Percentiles rank a stretch among this genome's conserved stretches.
Conservation (phyloP, 306 rosid genomes). For the Ziziphus jujuba region DNA sequence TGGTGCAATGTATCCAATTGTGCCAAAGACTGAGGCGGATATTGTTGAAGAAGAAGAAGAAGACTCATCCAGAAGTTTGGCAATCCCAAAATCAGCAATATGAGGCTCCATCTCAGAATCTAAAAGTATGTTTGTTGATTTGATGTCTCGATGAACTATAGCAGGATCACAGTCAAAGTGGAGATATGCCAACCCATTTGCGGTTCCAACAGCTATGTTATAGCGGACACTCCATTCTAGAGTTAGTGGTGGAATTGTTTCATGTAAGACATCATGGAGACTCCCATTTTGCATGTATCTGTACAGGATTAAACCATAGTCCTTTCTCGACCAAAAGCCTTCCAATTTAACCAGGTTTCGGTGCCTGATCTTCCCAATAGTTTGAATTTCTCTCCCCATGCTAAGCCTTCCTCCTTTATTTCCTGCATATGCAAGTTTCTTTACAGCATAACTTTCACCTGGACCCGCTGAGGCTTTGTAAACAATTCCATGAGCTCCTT, state of each 20-base stretch:
- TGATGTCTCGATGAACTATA: slow-evolving; percentile 83
- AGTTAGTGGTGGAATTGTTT: slow-evolving; percentile 38
- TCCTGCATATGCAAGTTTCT: slow-evolving; percentile 56
- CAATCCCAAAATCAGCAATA: slow-evolving; percentile 82
- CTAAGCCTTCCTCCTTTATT: slow-evolving; percentile 44
- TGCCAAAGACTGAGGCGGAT: slow-evolving; percentile 55
- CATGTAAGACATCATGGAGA: slow-evolving; percentile 74
- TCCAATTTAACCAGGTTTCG: slow-evolving; percentile 69
- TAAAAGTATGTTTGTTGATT: slow-evolving; percentile 74
- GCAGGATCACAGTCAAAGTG: slow-evolving; percentile 79
- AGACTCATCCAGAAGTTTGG: slow-evolving; percentile 71
- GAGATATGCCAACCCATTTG: slow-evolving; percentile 77
- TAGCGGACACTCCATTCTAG: slow-evolving; percentile 67
- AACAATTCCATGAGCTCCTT: slow-evolving; percentile 88
- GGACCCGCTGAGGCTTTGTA: slow-evolving; percentile 58
- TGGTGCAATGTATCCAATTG: slow-evolving; percentile 82
- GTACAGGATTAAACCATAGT: slow-evolving; percentile 70
- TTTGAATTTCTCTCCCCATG: slow-evolving; percentile 69
- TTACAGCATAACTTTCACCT: slow-evolving; percentile 55
- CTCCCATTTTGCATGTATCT: slow-evolving; percentile 79
- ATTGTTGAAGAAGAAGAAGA: slow-evolving; percentile 34
- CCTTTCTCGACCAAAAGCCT: slow-evolving; percentile 60
- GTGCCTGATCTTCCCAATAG: slow-evolving; percentile 65
- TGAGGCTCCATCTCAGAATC: slow-evolving; percentile 82
- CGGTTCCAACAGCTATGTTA: slow-evolving; percentile 67